Percentiles rank a stretch among this genome's conserved stretches.
These are phyloP conservation scores for Leishmania tropica DNA, from an alignment of 208 protist genomes.

Conservation along the genomic window DNA sequence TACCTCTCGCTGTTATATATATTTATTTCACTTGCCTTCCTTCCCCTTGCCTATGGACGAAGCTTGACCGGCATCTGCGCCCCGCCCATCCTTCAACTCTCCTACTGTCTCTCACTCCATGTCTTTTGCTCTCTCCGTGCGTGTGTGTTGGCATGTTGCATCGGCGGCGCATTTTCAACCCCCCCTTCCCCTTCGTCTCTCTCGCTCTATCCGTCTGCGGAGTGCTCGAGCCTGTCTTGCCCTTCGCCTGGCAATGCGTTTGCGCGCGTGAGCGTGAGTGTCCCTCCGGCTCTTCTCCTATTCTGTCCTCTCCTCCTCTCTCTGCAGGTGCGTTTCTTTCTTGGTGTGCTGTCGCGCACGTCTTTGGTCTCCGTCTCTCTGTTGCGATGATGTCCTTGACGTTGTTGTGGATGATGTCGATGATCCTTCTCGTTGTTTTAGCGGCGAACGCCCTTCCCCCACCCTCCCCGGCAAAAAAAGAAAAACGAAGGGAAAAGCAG, in stretches of 20 bases:
- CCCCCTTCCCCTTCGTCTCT: not conserved
- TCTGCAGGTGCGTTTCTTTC: not conserved
- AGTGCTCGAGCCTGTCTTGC: not conserved
- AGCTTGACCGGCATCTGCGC: not conserved
- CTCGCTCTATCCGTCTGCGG: not conserved
- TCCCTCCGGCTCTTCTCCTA: not conserved
- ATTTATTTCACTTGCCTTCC: not conserved
- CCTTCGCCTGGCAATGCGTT: not conserved
- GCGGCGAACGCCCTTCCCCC: no score
- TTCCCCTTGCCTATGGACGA: not conserved
- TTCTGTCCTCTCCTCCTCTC: not conserved
- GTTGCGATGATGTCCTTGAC: not conserved
- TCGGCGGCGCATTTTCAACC: not conserved
- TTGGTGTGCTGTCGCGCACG: not conserved
- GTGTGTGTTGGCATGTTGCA: not conserved
- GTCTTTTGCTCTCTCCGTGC: not conserved
- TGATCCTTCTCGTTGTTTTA: not conserved
- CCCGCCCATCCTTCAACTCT: not conserved
- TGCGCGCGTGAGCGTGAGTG: not conserved
- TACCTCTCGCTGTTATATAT: not conserved
- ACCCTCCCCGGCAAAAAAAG: not conserved
- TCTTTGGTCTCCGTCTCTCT: not conserved
- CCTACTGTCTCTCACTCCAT: not conserved
- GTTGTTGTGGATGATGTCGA: no score
- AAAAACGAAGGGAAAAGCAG: not conserved